A percentile compares a stretch with the other conserved stretches of the same genome.
Evolutionary conservation across 768 basidiomycete species (phyloP).

Genomic region (Lactarius tabidus): DNA sequence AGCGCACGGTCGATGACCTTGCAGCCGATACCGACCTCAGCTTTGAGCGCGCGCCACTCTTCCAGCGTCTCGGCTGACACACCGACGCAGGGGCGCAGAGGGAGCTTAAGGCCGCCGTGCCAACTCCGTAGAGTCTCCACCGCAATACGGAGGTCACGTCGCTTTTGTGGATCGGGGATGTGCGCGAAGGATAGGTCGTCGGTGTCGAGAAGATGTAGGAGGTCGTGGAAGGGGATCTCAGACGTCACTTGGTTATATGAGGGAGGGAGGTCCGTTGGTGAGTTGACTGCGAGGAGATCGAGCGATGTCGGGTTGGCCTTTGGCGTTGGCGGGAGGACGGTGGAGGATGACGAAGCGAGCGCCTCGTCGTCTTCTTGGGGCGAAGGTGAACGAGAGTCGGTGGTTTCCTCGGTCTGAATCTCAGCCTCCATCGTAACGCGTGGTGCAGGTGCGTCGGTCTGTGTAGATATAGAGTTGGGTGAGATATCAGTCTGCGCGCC

Average conservation of each 20-base stretch:
- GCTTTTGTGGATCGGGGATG: slow-evolving; percentile 21
- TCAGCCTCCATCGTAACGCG: slow-evolving; percentile 47
- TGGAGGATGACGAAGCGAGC: slow-evolving; percentile 70
- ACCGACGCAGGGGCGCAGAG: slow-evolving; percentile 41
- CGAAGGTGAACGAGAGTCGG: slow-evolving; percentile 44
- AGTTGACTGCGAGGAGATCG: slow-evolving; percentile 9
- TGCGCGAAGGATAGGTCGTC: slow-evolving; percentile 24
- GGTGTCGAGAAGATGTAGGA: slow-evolving; percentile 20
- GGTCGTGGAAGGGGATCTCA: slow-evolving; percentile 28
- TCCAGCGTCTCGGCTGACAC: slow-evolving; percentile 64
- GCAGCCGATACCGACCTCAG: slow-evolving; percentile 75
- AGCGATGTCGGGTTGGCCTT: slow-evolving; percentile 37
- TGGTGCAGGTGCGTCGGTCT: slow-evolving; percentile 28
- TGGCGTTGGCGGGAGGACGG: slow-evolving; percentile 67
- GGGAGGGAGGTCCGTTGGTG: slow-evolving; percentile 58
- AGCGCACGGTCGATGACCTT: slow-evolving; percentile 71
- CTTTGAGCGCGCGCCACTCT: slow-evolving; percentile 78
- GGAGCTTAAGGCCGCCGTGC: slow-evolving; percentile 56
- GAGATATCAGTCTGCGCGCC: slow-evolving; percentile 47
- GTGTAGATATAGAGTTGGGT: slow-evolving; percentile 26
- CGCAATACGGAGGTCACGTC: slow-evolving; percentile 45
- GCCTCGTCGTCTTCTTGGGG: slow-evolving; percentile 47
- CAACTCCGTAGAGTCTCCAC: slow-evolving; percentile 62
- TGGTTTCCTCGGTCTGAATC: slow-evolving; percentile 57
- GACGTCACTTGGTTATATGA: slow-evolving; percentile 62